phyloP scores from a whole-genome alignment of 768 basidiomycete species.

The Fibroporia radiculosa region DNA sequence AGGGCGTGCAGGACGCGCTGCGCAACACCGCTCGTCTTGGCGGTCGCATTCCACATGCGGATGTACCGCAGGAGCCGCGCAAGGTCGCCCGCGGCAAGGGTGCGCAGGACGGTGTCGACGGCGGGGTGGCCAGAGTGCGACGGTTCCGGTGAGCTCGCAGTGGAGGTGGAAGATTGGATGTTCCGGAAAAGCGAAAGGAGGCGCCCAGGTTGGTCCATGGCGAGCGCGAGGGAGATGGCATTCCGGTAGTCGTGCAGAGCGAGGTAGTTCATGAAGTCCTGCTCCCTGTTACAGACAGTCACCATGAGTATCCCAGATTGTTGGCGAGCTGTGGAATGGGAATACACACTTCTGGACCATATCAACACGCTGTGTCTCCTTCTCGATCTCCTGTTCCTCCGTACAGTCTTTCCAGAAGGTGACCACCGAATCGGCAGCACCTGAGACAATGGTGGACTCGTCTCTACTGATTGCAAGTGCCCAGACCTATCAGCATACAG shows the following conservation, averaged over 20 bases:
- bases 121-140: conserved; percentile 61
- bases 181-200: conserved; percentile 72
- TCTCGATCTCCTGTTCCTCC: conserved; percentile 70
- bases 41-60: conserved; percentile 92
- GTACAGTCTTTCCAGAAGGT: conserved; percentile 98
- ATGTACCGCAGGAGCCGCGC: conserved; percentile 75
- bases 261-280: conserved; percentile 91
- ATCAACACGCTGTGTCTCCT: conserved; percentile 62
- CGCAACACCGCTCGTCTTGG: conserved; percentile 79
- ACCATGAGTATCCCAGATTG: neutral
- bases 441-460: conserved; percentile 82
- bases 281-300: conserved; percentile 68
- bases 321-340: neutral
- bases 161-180: conserved; percentile 30
- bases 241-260: conserved; percentile 81
- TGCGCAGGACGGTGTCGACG: conserved; percentile 78
- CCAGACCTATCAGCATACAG: conserved; percentile 69
- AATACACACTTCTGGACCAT: conserved; percentile 70
- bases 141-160: conserved; percentile 7
- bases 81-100: conserved; percentile 65
- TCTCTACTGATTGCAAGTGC: conserved; percentile 79
- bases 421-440: conserved; percentile 91
- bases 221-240: conserved; percentile 86
- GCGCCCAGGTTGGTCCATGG: conserved; percentile 90
- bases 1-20: conserved; percentile 79